Evolutionary conservation across 2,329 filamentous ascomycete species (phyloP).

Genomic region (Myriosclerotinia scirpicola): DNA sequence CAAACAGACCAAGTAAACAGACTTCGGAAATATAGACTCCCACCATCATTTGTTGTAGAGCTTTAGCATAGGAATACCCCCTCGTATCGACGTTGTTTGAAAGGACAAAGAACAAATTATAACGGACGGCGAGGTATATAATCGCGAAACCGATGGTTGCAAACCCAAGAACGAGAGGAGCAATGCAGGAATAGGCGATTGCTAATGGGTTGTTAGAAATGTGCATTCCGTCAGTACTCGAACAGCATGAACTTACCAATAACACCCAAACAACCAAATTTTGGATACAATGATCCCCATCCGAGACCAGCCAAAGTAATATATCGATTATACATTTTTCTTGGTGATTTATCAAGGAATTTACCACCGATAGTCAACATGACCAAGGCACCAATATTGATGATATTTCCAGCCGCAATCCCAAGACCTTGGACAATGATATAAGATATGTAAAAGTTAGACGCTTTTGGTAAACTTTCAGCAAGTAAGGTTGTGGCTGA

Average conservation of each 20-base stretch:
- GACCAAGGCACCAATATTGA: slow-evolving; percentile 71
- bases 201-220: slow-evolving; percentile 48
- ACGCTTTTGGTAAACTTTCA: slow-evolving; percentile 73
- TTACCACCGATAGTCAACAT: slow-evolving; percentile 72
- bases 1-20: slow-evolving; percentile 83
- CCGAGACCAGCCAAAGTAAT: slow-evolving; percentile 69
- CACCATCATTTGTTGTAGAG: slow-evolving; percentile 78
- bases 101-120: slow-evolving; percentile 84
- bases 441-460: slow-evolving; percentile 94
- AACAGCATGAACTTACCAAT: slow-evolving; percentile 56
- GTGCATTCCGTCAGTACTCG: not conserved
- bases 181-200: slow-evolving; percentile 82
- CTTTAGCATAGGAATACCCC: slow-evolving; percentile 81
- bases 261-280: slow-evolving; percentile 76
- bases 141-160: slow-evolving; percentile 73
- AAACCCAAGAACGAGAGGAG: slow-evolving; percentile 80
- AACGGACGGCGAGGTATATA: slow-evolving; percentile 84
- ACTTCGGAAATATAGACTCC: slow-evolving; percentile 81
- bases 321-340: slow-evolving; percentile 78
- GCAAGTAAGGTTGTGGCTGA: slow-evolving; percentile 66
- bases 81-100: slow-evolving; percentile 82
- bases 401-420: slow-evolving; percentile 69
- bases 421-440: slow-evolving; percentile 88
- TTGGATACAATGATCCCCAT: slow-evolving; percentile 80
- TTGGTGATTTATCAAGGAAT: slow-evolving; percentile 73